Evolutionary conservation across 2,329 filamentous ascomycete genomes (phyloP).

Genomic region (Polytolypa hystricis): DNA sequence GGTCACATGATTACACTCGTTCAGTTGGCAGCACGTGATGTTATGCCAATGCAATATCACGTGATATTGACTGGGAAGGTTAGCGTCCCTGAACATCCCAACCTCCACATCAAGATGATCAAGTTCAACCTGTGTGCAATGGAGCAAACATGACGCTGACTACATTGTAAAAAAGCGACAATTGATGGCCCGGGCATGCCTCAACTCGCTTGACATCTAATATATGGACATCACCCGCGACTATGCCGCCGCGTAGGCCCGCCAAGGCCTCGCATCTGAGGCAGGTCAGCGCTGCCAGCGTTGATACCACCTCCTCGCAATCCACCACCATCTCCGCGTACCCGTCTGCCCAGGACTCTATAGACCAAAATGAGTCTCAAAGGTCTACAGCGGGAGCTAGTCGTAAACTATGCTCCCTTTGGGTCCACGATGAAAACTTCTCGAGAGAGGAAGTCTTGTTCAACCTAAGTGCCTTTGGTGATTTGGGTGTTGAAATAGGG

Average conservation of each 20-base stretch:
- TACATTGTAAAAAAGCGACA: too few species aligned
- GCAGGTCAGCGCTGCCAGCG: slow-evolving; percentile 30
- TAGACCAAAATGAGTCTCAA: slow-evolving; percentile 17
- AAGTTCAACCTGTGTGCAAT: too few species aligned
- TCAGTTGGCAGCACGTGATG: too few species aligned
- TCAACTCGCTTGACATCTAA: too few species aligned
- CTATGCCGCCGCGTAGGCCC: slow-evolving; percentile 29
- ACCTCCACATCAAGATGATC: too few species aligned
- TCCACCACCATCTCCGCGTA: slow-evolving; percentile 21
- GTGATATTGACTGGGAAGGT: too few species aligned
- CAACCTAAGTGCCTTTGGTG: slow-evolving; percentile 60
- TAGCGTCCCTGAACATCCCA: too few species aligned
- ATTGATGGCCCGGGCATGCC: too few species aligned
- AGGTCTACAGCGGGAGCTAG: slow-evolving; percentile 19
- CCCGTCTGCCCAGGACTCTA: slow-evolving; percentile 14
- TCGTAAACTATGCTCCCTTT: slow-evolving; percentile 36
- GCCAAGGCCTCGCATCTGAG: slow-evolving; percentile 30
- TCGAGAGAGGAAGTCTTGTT: slow-evolving; percentile 69
- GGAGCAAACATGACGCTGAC: too few species aligned
- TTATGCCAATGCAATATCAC: too few species aligned
- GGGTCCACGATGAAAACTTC: slow-evolving; percentile 61
- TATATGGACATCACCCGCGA: slow-evolving; percentile 7
- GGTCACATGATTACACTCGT: too few species aligned
- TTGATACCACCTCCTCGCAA: slow-evolving; percentile 24
- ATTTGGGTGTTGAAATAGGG: slow-evolving; percentile 51